These are phyloP conservation scores for Hansenula sp. DNA, from an alignment of 1,139 yeast species.

Conservation along the genomic window DNA sequence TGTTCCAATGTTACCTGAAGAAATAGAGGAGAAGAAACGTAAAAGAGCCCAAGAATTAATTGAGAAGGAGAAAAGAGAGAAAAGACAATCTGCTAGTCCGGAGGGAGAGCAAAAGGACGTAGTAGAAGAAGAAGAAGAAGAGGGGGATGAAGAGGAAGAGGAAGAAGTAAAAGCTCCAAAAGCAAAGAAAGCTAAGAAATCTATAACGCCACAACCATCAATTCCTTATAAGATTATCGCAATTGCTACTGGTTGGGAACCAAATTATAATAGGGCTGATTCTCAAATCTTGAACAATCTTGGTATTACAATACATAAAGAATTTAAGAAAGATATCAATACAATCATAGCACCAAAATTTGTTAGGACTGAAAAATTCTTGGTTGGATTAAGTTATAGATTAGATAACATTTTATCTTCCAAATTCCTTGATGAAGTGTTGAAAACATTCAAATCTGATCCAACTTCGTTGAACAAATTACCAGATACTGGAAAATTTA, in stretches of 20 bases:
- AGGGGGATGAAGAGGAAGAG: constrained; percentile 4
- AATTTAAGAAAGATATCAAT: constrained; percentile 38
- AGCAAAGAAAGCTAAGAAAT: constrained; percentile 7
- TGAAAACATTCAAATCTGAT: constrained; percentile 28
- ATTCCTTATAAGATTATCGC: constrained; percentile 37
- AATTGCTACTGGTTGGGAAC: constrained; percentile 64
- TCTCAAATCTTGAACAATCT: constrained; percentile 29
- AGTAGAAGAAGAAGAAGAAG: constrained; percentile 4
- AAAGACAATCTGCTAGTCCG: constrained; percentile 1
- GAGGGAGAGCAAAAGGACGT: constrained; percentile 14
- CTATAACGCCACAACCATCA: constrained; percentile 2
- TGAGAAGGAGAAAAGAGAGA: constrained; percentile 8
- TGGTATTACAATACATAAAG: constrained; percentile 42
- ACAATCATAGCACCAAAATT: constrained; percentile 74
- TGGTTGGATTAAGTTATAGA: constrained; percentile 34
- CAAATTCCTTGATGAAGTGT: constrained; percentile 33
- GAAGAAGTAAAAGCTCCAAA: constrained; percentile 2
- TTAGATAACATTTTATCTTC: constrained; percentile 29
- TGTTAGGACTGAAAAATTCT: constrained; percentile 81
- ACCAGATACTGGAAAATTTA: constrained; percentile 28
- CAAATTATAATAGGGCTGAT: constrained; percentile 36
- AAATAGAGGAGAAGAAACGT: constrained; percentile 24
- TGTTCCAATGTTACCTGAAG: constrained; percentile 30
- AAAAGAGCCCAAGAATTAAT: constrained; percentile 22
- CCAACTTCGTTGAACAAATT: constrained; percentile 24